phyloP scores from a whole-genome alignment of 768 basidiomycete species.

The Sarcomyxa edulis region DNA sequence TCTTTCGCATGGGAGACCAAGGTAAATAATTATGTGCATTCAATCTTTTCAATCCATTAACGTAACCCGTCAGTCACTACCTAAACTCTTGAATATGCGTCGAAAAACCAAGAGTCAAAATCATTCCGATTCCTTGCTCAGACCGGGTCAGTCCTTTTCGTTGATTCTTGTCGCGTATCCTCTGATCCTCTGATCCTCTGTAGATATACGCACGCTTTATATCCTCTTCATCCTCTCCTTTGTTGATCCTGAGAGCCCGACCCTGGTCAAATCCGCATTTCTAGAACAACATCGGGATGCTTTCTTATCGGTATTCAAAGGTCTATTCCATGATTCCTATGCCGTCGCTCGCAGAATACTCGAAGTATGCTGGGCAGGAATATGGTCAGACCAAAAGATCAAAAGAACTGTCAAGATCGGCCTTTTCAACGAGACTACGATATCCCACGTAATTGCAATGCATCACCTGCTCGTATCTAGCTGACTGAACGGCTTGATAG shows the following conservation, averaged over 20 bases:
- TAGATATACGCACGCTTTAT: slow-evolving; percentile 80
- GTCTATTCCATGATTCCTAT: slow-evolving; percentile 62
- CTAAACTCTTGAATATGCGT: slow-evolving; percentile 67
- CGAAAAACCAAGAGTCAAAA: slow-evolving; percentile 46
- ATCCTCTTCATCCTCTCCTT: slow-evolving; percentile 72
- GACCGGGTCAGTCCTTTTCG: slow-evolving; percentile 45
- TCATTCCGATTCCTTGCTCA: slow-evolving; percentile 31
- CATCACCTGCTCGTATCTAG: too few relatives aligned
- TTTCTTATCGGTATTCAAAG: slow-evolving; percentile 70
- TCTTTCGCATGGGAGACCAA: slow-evolving; percentile 78
- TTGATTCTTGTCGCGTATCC: background rate
- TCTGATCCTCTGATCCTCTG: background rate
- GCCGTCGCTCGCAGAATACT: slow-evolving; percentile 56
- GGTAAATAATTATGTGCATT: slow-evolving; percentile 27
- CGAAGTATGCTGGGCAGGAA: slow-evolving; percentile 69
- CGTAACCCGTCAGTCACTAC: slow-evolving; percentile 41
- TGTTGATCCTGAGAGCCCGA: slow-evolving; percentile 40
- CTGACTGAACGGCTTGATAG: slow-evolving; percentile 27
- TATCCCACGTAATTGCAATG: slow-evolving; percentile 65
- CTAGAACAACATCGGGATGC: slow-evolving; percentile 66
- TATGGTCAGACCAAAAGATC: slow-evolving; percentile 72
- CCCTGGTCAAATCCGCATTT: slow-evolving; percentile 56
- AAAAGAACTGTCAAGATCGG: slow-evolving; percentile 67
- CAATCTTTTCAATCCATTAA: slow-evolving; percentile 3
- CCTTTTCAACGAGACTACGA: slow-evolving; percentile 61